Evolutionary conservation across 176 grass and related monocot genomes (phyloP).

Genomic region (Bothriochloa decipiens): DNA sequence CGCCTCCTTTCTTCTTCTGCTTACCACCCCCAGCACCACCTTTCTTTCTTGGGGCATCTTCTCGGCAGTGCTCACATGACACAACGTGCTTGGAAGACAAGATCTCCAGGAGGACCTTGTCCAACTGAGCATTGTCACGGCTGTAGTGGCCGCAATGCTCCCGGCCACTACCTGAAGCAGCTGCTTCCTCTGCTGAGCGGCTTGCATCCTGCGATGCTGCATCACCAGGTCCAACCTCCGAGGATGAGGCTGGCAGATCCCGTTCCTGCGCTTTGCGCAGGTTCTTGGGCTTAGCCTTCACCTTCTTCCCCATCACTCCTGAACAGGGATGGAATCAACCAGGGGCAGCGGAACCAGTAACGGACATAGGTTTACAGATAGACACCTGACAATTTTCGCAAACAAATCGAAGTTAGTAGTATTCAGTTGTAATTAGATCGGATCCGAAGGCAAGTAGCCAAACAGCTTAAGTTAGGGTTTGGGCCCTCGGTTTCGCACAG

Average conservation of each 20-base stretch:
- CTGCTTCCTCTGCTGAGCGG: conserved; percentile 37
- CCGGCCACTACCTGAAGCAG: conserved; percentile 41
- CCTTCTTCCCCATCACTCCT: conserved; percentile 15
- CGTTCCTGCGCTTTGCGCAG: not conserved
- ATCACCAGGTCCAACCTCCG: conserved; percentile 51
- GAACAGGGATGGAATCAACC: not conserved
- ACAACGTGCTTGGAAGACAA: conserved; percentile 54
- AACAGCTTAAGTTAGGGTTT: not conserved
- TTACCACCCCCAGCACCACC: conserved; percentile 48
- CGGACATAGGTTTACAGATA: not conserved
- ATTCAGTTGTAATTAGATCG: not conserved
- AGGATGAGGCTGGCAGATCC: not conserved
- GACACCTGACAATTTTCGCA: not conserved
- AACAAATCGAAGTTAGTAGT: conserved; percentile 8
- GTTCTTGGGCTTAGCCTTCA: conserved; percentile 25
- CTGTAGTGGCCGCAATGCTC: conserved; percentile 73
- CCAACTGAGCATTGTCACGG: conserved; percentile 41
- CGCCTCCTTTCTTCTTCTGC: conserved; percentile 76
- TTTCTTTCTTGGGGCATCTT: conserved; percentile 57
- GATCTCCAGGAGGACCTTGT: conserved; percentile 67
- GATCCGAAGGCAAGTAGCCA: not conserved
- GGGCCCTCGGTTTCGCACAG: not conserved
- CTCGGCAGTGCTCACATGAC: conserved; percentile 84
- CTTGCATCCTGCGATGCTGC: conserved; percentile 30
- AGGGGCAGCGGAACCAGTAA: not conserved